phyloP scores from a whole-genome alignment of 2,329 filamentous ascomycete species.

The Geoglossum cookeanum region DNA sequence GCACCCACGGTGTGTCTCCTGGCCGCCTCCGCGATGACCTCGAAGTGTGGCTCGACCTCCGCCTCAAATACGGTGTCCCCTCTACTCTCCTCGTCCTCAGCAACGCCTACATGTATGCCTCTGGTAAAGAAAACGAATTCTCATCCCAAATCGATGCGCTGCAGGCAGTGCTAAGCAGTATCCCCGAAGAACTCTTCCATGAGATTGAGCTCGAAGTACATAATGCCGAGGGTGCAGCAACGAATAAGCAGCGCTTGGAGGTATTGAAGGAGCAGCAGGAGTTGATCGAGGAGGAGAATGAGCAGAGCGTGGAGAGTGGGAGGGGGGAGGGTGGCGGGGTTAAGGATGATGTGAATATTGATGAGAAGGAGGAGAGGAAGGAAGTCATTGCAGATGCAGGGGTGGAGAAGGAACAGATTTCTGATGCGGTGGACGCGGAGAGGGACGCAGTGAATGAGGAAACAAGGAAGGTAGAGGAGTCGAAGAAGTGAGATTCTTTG shows the following conservation, averaged over 20 bases:
- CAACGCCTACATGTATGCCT: constrained; percentile 94
- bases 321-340: constrained; percentile 34
- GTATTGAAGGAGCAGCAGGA: constrained; percentile 97
- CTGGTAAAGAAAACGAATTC: constrained; percentile 67
- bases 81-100: constrained; percentile 88
- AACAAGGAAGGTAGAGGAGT: constrained; percentile 9
- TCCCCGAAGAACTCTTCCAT: constrained; percentile 96
- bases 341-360: constrained; percentile 79
- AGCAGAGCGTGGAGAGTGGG: constrained; percentile 68
- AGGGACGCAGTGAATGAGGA: not conserved
- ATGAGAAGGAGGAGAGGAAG: constrained; percentile 54
- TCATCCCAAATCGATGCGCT: constrained; percentile 83
- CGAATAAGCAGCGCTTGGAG: constrained; percentile 96
- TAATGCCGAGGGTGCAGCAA: constrained; percentile 88
- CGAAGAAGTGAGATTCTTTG: constrained; percentile 9
- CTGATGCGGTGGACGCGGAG: not conserved
- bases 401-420: constrained; percentile 17
- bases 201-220: constrained; percentile 98
- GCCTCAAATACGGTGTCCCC: constrained; percentile 85
- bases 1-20: constrained; percentile 81
- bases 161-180: constrained; percentile 77
- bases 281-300: constrained; percentile 89
- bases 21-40: constrained; percentile 76
- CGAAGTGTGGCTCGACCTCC: constrained; percentile 82
- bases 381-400: constrained; percentile 10